Conservation (phyloP, 768 basidiomycete genomes). For the Trametes cinnabarina region DNA sequence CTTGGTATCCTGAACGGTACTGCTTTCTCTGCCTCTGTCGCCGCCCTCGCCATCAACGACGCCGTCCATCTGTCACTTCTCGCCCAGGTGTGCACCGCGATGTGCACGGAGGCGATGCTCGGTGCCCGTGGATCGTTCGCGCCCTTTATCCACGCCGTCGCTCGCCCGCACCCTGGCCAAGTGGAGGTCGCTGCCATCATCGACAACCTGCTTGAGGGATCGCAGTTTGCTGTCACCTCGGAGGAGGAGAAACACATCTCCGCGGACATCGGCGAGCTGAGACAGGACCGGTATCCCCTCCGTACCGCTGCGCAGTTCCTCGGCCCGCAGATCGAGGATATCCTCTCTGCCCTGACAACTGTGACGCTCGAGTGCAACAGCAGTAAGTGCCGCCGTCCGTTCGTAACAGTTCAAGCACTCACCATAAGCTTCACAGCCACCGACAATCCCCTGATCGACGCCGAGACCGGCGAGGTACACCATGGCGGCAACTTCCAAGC, state of each 20-base stretch:
- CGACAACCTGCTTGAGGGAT: slow-evolving; percentile 64
- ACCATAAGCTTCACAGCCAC: slow-evolving; percentile 51
- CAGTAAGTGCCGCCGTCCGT: slow-evolving; percentile 45
- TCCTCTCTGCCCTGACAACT: slow-evolving; percentile 60
- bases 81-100: slow-evolving; percentile 72
- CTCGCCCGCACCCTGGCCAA: slow-evolving; percentile 85
- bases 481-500: slow-evolving; percentile 92
- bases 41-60: slow-evolving; percentile 68
- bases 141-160: slow-evolving; percentile 72
- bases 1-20: slow-evolving; percentile 84
- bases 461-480: slow-evolving; percentile 61
- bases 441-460: slow-evolving; percentile 83
- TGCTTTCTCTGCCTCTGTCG: slow-evolving; percentile 80
- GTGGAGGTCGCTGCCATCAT: slow-evolving; percentile 73
- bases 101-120: slow-evolving; percentile 80
- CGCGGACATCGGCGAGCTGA: slow-evolving; percentile 69
- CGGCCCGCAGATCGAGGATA: slow-evolving; percentile 82
- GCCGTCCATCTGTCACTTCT: slow-evolving; percentile 65
- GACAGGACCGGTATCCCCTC: slow-evolving; percentile 78
- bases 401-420: neutral
- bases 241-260: slow-evolving; percentile 72
- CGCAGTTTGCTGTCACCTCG: slow-evolving; percentile 58
- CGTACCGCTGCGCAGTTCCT: slow-evolving; percentile 82
- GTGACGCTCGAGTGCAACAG: slow-evolving; percentile 80
- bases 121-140: slow-evolving; percentile 72